Conservation (phyloP, 352 stramenopile species). For the Phytopythium sindhum region DNA sequence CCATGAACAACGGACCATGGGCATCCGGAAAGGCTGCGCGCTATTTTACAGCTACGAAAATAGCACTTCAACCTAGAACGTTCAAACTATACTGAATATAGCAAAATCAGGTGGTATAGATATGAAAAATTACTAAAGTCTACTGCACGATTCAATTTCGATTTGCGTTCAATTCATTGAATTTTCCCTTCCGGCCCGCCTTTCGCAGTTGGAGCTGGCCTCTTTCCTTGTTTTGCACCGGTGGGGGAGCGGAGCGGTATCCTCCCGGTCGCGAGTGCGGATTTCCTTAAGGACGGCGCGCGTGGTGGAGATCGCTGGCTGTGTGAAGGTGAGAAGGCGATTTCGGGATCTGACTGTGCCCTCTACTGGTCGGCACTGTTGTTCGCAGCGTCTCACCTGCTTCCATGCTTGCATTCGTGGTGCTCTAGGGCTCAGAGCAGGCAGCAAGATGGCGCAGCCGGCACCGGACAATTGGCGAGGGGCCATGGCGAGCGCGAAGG, state of each 20-base stretch:
- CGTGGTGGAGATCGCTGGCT: no score
- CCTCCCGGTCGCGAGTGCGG: no score
- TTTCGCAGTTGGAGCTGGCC: no score
- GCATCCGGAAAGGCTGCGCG: no score
- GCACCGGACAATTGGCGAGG: constrained; percentile 32
- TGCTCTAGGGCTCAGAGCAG: neutral
- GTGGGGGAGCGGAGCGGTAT: neutral
- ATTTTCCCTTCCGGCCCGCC: neutral
- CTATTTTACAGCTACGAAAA: no score
- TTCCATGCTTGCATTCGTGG: neutral
- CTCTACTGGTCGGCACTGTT: no score
- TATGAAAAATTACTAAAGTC: neutral
- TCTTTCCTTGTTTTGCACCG: no score
- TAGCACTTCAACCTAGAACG: neutral
- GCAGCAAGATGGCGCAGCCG: constrained; percentile 23
- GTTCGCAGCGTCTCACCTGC: neutral
- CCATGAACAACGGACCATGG: no score
- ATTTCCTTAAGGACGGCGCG: no score
- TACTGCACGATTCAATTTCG: neutral
- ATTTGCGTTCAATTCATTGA: neutral
- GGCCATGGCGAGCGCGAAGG: constrained; percentile 9
- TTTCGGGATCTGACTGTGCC: no score
- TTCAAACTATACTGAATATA: neutral
- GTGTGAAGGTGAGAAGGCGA: no score
- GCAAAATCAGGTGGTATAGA: neutral